Conservation (phyloP, 805 yeast genomes). For the Spathaspora gorwiae region DNA sequence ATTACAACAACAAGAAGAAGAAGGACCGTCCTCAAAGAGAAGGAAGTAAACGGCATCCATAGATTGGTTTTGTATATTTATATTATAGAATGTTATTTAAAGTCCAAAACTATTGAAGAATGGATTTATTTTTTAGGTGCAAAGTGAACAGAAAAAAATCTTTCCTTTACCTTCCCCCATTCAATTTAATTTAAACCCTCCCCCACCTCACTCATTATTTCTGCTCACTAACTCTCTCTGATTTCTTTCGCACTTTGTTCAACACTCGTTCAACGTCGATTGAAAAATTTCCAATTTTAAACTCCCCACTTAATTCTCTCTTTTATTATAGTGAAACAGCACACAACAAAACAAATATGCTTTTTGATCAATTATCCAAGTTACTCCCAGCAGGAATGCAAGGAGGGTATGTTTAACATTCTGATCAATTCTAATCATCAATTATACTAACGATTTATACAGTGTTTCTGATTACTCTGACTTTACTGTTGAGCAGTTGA, state of each 20-base stretch:
- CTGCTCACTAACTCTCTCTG: no score
- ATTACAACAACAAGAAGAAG: slow-evolving; percentile 16
- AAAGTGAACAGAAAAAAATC: not conserved
- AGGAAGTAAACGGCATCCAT: slow-evolving; percentile 1
- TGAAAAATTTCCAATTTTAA: not conserved
- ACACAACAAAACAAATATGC: not conserved
- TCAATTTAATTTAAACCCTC: not conserved
- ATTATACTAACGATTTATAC: slow-evolving; percentile 3
- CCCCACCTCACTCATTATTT: not conserved
- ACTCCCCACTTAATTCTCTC: not conserved
- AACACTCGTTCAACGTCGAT: not conserved
- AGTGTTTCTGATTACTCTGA: slow-evolving; percentile 14
- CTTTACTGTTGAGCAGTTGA: slow-evolving; percentile 50
- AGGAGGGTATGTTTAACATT: slow-evolving; percentile 4
- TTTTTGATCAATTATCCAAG: slow-evolving; percentile 6
- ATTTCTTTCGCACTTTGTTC: not conserved
- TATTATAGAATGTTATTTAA: not conserved
- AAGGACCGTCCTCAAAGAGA: slow-evolving; percentile 8
- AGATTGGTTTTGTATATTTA: not conserved
- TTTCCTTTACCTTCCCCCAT: not conserved
- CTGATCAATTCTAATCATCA: not conserved
- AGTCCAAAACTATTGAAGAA: no score
- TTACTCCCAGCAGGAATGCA: slow-evolving; percentile 6
- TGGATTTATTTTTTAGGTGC: no score
- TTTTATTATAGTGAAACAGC: not conserved